Evolutionary conservation across 345 rosid genomes (phyloP), one percentile per base, ranked within the genome.

Genomic region (Odontarrhena argentea): DNA sequence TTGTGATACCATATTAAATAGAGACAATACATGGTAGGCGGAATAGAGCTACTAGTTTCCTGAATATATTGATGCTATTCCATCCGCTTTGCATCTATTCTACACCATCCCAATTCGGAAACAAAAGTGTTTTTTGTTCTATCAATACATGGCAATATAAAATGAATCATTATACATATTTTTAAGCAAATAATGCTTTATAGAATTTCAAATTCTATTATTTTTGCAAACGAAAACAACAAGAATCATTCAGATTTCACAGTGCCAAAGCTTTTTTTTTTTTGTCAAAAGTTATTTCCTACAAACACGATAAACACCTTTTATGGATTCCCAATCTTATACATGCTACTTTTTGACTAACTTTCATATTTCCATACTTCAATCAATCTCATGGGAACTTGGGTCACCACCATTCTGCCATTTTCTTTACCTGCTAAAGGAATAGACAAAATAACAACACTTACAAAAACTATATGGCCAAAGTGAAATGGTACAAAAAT

Each of bases 281-380:
- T 53, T 10, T 50, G 42, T 38, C 3, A 59, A 45, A 60, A 60
- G 65, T 45, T 28, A 15, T 37, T 25, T 51, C 10, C 5, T 43
- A 34, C 55, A 65, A 42, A 58, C 46, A 56, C 30, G 48, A 47
- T 40, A 48, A 48, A 9, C 28, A 18, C 65, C 65, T 71, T 63
- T 71, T 12, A 47, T 48, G 45, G 54, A 65, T 72, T 49, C 32
- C 30, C 61, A 64, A 72, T 50, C 32, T 56, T 32, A 34, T 8
- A 47, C 28, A 28, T 32, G 7, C 45, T 64, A 51, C 70, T 57
- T 72, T 71, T 65, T 76, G 76, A 76, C 79, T 78, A 75, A 75
- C 74, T 75, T 71, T 65, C 24, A 37, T 77, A 7, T 24, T 13
- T 73, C 72, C 72, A 73, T 66, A 34, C 71, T 66, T 32, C 70